Base-by-base conservation (phyloP, 805 yeast genomes). In the Metschnikowia cubensis region DNA sequence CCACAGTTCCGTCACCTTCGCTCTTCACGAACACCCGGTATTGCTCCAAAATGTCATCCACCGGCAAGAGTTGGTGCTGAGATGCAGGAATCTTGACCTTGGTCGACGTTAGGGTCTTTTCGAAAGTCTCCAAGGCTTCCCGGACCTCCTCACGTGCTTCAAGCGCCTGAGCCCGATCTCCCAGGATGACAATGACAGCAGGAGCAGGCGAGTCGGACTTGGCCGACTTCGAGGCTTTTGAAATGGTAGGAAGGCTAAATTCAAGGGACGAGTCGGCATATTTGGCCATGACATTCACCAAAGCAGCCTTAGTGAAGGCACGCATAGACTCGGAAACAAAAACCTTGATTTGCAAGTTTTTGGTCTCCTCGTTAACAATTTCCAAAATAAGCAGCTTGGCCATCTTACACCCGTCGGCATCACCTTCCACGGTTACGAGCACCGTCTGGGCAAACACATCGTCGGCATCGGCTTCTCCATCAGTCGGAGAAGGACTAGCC, bases 281-380 rank as follows among this genome's bases (percentile, higher is more conserved):
- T 36, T 60, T 56, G 25, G 59, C 50, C 34, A 65, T 58, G 35
- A 68, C 48, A 7, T 49, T 25, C 39, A 42, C 32, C 31, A 78
- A 58, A 35, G 65, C 71, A n/a, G 58, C 51, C 15, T 65, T 54
- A 6, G 53, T 54, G 37, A 58, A 56, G 1, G 60, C 50, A 55
- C 72, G 76, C 38, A 78, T 51, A 20, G 54, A 52, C 18, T 66
- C 72, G 40, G 65, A 68, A 36, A 86, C 73, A n/a, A 71, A 61
- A 31, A 87, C 52, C 58, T 73, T 80, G 32, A 79, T 64, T 8
- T 78, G 68, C 50, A 84, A 70, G 57, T 69, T 74, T 61, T 83
- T 85, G 48, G 89, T 85, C 60, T 86, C 84, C 61, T 86, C 87
- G 61, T 80, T 77, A 45, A 90, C 95, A 59, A 90, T 86, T 18